Conservation (phyloP, 1,284 basidiomycete genomes). For the Hymenochaete sp. region DNA sequence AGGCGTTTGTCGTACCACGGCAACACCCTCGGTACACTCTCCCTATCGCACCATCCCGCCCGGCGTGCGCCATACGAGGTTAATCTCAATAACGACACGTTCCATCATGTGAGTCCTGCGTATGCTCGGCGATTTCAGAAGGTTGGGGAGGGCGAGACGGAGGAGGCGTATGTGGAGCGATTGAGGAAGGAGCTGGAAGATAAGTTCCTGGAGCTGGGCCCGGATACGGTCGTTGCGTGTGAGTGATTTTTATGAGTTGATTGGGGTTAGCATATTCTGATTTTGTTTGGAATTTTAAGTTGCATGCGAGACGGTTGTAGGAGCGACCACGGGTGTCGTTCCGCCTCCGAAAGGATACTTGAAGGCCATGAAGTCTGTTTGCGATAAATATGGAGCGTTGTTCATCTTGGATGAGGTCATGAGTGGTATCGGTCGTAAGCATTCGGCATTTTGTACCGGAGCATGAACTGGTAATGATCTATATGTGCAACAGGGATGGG, state of each 20-base stretch:
- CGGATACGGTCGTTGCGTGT: constrained; percentile 75
- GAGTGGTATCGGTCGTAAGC: constrained; percentile 80
- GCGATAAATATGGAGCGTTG: constrained; percentile 78
- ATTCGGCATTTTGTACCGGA: neutral
- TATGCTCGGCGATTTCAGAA: constrained; percentile 71
- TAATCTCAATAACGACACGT: constrained; percentile 54
- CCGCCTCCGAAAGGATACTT: constrained; percentile 74
- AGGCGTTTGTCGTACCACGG: constrained; percentile 77
- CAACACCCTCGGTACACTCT: constrained; percentile 66
- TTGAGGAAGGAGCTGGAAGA: constrained; percentile 72
- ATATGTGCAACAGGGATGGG: constrained; percentile 55
- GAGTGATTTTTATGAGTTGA: constrained; percentile 23
- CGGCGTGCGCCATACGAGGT: constrained; percentile 60
- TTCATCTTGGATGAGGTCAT: constrained; percentile 82
- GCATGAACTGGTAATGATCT: neutral
- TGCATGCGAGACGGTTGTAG: constrained; percentile 76
- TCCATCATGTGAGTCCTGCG: constrained; percentile 80
- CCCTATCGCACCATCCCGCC: constrained; percentile 54
- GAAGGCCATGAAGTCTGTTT: constrained; percentile 79
- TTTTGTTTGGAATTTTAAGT: constrained; percentile 39
- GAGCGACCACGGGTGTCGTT: constrained; percentile 71
- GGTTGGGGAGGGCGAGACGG: constrained; percentile 51
- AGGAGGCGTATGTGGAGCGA: constrained; percentile 69
- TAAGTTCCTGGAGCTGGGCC: constrained; percentile 74
- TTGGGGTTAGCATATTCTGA: neutral